A percentile compares a stretch with the other conserved stretches of the same genome.
Evolutionary conservation across 2,329 filamentous ascomycete genomes (phyloP).

Genomic region (Aspergillus sp.): DNA sequence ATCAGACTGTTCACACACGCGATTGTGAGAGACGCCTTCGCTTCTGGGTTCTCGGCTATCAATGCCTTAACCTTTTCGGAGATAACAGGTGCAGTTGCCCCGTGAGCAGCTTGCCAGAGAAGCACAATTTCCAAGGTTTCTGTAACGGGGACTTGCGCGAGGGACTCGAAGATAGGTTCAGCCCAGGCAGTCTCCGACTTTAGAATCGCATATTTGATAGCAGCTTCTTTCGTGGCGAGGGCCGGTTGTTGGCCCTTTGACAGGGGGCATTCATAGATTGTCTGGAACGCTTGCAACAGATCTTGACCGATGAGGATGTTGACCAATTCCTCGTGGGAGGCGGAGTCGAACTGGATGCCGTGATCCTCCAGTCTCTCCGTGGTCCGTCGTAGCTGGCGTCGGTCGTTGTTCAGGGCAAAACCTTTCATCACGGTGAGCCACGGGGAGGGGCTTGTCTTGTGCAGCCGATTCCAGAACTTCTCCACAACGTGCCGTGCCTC

Average conservation of each 20-base stretch:
- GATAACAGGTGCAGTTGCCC: slow-evolving; percentile 70
- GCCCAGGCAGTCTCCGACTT: slow-evolving; percentile 64
- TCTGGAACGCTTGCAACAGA: slow-evolving; percentile 60
- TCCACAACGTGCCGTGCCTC: slow-evolving; percentile 53
- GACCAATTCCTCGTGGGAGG: slow-evolving; percentile 54
- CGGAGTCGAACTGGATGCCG: slow-evolving; percentile 49
- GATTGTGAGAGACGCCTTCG: slow-evolving; percentile 59
- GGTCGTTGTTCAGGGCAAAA: slow-evolving; percentile 59
- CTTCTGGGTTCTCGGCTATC: slow-evolving; percentile 46
- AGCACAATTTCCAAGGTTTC: slow-evolving; percentile 70
- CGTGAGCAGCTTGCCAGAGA: slow-evolving; percentile 71
- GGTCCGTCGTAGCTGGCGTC: slow-evolving; percentile 57
- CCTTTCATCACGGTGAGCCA: slow-evolving; percentile 59
- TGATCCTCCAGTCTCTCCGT: slow-evolving; percentile 52
- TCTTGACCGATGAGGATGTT: slow-evolving; percentile 61
- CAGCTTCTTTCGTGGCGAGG: slow-evolving; percentile 49
- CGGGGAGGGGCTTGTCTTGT: slow-evolving; percentile 28
- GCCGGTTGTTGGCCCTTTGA: slow-evolving; percentile 42
- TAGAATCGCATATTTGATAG: slow-evolving; percentile 62
- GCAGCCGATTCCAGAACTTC: slow-evolving; percentile 37
- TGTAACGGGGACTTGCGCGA: slow-evolving; percentile 49
- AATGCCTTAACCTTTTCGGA: slow-evolving; percentile 71
- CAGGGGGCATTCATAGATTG: slow-evolving; percentile 64
- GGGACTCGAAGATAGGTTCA: slow-evolving; percentile 55
- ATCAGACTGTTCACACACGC: slow-evolving; percentile 76